Conservation (phyloP, 768 basidiomycete genomes). For the Hericium erinaceus region DNA sequence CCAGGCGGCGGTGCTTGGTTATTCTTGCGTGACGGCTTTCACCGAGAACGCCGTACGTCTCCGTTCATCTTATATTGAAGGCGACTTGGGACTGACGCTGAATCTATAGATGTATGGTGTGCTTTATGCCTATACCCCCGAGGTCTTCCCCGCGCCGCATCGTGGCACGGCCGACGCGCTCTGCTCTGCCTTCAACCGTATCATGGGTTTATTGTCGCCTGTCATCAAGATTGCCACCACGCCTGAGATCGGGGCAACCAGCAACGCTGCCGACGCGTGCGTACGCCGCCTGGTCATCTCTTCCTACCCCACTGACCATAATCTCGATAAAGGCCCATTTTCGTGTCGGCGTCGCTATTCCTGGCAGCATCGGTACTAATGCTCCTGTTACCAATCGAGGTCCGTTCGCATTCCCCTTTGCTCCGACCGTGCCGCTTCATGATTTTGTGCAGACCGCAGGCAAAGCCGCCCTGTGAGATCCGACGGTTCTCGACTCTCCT, state of each 20-base stretch:
- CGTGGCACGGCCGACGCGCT: slow-evolving; percentile 47
- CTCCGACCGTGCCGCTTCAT: neutral
- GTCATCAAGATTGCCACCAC: slow-evolving; percentile 37
- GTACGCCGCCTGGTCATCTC: neutral
- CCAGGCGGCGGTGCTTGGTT: slow-evolving; percentile 32
- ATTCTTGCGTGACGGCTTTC: slow-evolving; percentile 33
- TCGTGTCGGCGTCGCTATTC: slow-evolving; percentile 38
- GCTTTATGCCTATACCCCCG: slow-evolving; percentile 49
- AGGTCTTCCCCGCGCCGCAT: slow-evolving; percentile 49
- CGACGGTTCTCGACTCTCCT: neutral
- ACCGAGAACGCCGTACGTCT: slow-evolving; percentile 19
- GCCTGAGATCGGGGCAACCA: neutral
- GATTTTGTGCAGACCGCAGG: neutral
- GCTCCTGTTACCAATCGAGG: slow-evolving; percentile 38
- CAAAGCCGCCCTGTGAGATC: neutral
- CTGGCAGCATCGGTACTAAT: slow-evolving; percentile 31
- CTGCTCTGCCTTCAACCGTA: slow-evolving; percentile 38
- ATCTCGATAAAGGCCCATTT: slow-evolving; percentile 28
- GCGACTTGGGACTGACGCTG: neutral
- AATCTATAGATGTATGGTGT: slow-evolving; percentile 33
- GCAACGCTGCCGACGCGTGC: neutral
- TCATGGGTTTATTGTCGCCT: slow-evolving; percentile 38
- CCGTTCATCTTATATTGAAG: neutral
- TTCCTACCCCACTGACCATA: neutral
- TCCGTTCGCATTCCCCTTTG: slow-evolving; percentile 5